Evolutionary conservation across 106 monocot genomes (phyloP), one percentile per base, ranked within the genome.

Genomic region (Vanilla planifolia): DNA sequence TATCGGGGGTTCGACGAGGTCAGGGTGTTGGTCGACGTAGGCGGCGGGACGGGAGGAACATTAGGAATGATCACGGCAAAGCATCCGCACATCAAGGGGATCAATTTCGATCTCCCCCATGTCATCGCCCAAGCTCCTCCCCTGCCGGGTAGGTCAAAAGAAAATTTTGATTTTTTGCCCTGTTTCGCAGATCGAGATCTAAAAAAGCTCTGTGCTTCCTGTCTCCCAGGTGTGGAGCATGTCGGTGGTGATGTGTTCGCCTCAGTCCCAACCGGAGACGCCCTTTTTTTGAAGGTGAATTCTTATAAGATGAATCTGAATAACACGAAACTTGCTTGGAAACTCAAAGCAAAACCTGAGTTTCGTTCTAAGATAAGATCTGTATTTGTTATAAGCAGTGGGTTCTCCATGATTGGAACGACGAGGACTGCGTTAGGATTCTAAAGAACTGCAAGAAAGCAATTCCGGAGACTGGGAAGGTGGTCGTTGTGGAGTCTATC

Each of bases 401-500:
- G 61, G 44, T 77, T 47, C 77, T 77, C 26, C 77, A 77, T 33
- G 61, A 71, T 27, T 77, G 70, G 70, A 61, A 48, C 37, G 76
- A 77, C 50, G 62, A 77, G 41, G 61, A 62, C 57, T 67, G 62
- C 33, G 0, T 58, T 9, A 78, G 35, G 32, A 15, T 78, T 6
- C 32, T 78, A 20, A 67, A 63, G 58, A 78, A 72, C 9, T 78
- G 78, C 40, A 40, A 61, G 71, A 67, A 77, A 15, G 77, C 77
- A 6, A 27, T 77, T 30, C 67, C 71, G 60, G 61, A 36, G 17
- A 43, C 15, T 3, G 77, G 77, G 10, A 76, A 76, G 51, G 61
- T 77, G 34, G 71, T 66, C 17, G 33, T 77, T 22, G 66, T 66
- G 4, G 71, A 77, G 2, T 58, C 51, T 1, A 60, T 69, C 19